A percentile compares a stretch with the other conserved stretches of the same genome.
phyloP scores from a whole-genome alignment of 768 basidiomycete genomes.

The Suillus alpinus region DNA sequence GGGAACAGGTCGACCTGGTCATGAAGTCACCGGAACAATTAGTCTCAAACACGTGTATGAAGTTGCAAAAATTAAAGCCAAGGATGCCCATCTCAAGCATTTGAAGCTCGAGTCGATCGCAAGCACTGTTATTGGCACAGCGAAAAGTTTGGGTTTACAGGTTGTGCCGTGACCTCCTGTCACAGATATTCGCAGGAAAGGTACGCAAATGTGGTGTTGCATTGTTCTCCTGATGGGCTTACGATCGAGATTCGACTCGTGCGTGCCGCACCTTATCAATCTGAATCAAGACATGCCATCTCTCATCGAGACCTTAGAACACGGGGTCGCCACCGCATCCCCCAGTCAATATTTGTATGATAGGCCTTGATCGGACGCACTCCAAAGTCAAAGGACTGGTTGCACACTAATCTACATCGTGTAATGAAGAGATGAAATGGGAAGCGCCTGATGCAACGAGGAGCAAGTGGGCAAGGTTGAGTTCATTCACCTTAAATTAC shows the following conservation, averaged over 20 bases:
- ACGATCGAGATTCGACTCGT: constrained; percentile 14
- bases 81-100: constrained; percentile 86
- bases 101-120: constrained; percentile 85
- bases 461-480: constrained; percentile 31
- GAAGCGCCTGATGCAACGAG: constrained; percentile 25
- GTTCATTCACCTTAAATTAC: constrained; percentile 41
- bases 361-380: constrained; percentile 21
- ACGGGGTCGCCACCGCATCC: constrained; percentile 12
- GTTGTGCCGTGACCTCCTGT: constrained; percentile 70
- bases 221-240: constrained; percentile 4
- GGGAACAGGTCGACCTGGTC: constrained; percentile 80
- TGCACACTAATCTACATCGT: constrained; percentile 27
- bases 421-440: constrained; percentile 31
- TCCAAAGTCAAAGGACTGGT: constrained; percentile 16
- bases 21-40: constrained; percentile 76
- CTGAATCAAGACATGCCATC: constrained; percentile 12
- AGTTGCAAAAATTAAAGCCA: constrained; percentile 95
- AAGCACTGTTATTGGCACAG: constrained; percentile 84
- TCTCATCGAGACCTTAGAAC: constrained; percentile 4
- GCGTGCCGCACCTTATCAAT: constrained; percentile 27
- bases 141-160: constrained; percentile 83
- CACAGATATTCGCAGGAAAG: constrained; percentile 15
- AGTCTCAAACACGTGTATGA: constrained; percentile 97
- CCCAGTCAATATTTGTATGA: constrained; percentile 15
- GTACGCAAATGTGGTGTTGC: constrained; percentile 17